These are phyloP conservation scores for Leucosporidium yakuticum DNA, from an alignment of 768 basidiomycete species.

Conservation along the genomic window DNA sequence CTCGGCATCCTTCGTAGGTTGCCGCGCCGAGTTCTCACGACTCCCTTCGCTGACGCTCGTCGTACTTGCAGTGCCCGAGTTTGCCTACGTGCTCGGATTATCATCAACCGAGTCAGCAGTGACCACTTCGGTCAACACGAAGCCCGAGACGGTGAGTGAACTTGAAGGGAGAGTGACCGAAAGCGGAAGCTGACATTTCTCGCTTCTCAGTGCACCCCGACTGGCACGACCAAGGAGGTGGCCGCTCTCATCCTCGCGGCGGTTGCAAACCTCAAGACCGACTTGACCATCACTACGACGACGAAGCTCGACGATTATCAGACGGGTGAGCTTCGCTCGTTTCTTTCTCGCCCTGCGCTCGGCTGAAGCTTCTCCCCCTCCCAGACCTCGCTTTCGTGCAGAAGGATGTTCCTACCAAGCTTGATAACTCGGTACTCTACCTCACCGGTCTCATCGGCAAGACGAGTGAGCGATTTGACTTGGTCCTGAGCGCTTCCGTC, in stretches of 20 bases:
- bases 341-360: too few relatives aligned
- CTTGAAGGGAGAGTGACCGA: too few relatives aligned
- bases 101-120: constrained; percentile 47
- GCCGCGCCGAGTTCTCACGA: constrained; percentile 50
- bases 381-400: constrained; percentile 56
- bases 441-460: constrained; percentile 65
- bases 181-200: background rate
- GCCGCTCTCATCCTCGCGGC: constrained; percentile 58
- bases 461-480: constrained; percentile 42
- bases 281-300: constrained; percentile 53
- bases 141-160: constrained; percentile 45
- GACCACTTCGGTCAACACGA: constrained; percentile 46
- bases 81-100: constrained; percentile 18
- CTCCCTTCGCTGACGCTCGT: constrained; percentile 44
- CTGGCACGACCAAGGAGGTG: constrained; percentile 54
- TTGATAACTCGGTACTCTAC: constrained; percentile 60
- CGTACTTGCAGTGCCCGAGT: constrained; percentile 42
- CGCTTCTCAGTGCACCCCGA: background rate
- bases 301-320: constrained; percentile 62
- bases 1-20: constrained; percentile 47
- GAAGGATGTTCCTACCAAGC: constrained; percentile 55
- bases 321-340: constrained; percentile 38
- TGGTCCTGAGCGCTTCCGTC: constrained; percentile 48
- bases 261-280: constrained; percentile 52
- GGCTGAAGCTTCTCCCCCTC: too few relatives aligned